Evolutionary conservation across 495 filamentous ascomycete species (phyloP), one percentile per base, ranked within the genome.

Genomic region (Mycothermus thermophilus): DNA sequence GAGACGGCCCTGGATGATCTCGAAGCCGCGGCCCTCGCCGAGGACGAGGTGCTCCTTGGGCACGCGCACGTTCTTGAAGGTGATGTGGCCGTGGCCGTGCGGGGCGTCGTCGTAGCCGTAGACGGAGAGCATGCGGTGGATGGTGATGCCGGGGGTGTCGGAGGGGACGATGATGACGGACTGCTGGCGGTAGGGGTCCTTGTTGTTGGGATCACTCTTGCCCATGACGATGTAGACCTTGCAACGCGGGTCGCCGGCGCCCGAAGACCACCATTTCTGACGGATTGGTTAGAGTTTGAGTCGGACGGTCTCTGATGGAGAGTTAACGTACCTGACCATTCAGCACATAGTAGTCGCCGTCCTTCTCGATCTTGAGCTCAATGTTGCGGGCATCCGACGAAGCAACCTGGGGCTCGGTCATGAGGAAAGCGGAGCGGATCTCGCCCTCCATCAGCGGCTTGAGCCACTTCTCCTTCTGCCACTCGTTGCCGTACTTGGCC

Each of bases 101-200:
- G 86, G 86, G 16, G 86, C 87, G 48, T 94, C 86, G 54, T 94
- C 86, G 58, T 88, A 94, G 24, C 86, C 86, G 59, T 92, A 94
- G 24, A 93, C 86, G 11, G 68, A 72, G 24, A 94, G 69, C 75
- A 88, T 85, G 38, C 87, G 77, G 58, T 88, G 72, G 41, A 93
- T 69, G 9, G 72, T 84, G 41, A 93, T 74, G 32, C 86, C 86
- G 30, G 74, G 74, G 11, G 75, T 71, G 40, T 69, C 68, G 4
- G 83, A 68, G 4, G 83, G 80, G 9, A 93, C 86, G 3, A 94
- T 64, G 32, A 94, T 71, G 32, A 94, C 85, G 20, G 84, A 93
- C 58, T 94, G 86, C 44, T 90, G 85, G 49, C 69, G 71, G 68
- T 92, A 92, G 14, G 73, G 58, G 54, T 88, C 75, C 32, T 64